A percentile compares a stretch with the other conserved stretches of the same genome.
Evolutionary conservation across 257 asterid genomes (phyloP).

Genomic region (Striga asiatica): DNA sequence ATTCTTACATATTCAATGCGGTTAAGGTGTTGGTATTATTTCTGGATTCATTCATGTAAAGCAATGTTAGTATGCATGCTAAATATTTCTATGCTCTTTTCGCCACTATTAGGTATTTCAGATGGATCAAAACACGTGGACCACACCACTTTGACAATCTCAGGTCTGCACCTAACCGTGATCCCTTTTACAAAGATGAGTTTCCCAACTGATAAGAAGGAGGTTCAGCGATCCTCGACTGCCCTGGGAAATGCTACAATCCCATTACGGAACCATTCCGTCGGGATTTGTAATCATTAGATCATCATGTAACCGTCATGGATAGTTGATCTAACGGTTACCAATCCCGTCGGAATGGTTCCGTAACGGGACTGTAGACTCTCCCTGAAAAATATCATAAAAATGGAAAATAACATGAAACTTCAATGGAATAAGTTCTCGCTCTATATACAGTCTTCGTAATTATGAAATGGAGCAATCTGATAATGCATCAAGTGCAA

Average conservation of each 20-base stretch:
- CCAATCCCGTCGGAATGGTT: too few relatives aligned
- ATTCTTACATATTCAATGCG: conserved; percentile 4
- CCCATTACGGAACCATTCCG: too few relatives aligned
- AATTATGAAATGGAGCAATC: too few relatives aligned
- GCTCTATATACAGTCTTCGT: too few relatives aligned
- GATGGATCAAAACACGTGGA: conserved; percentile 61
- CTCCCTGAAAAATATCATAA: too few relatives aligned
- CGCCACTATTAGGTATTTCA: conserved; percentile 40
- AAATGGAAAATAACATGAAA: too few relatives aligned
- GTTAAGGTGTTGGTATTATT: conserved; percentile 7
- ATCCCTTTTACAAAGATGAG: conserved; percentile 84
- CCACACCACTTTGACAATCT: conserved; percentile 72
- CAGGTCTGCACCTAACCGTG: conserved; percentile 82
- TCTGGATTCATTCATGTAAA: conserved; percentile 11
- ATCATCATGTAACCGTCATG: too few relatives aligned
- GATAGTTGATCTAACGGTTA: too few relatives aligned
- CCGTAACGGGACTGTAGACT: too few relatives aligned
- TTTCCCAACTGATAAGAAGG: conserved; percentile 95
- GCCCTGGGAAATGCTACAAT: conserved; percentile 96
- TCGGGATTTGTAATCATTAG: too few relatives aligned
- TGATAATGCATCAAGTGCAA: too few relatives aligned
- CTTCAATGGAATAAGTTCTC: too few relatives aligned
- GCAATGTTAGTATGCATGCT: conserved; percentile 2
- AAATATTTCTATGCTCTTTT: conserved; percentile 8
- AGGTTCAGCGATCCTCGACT: conserved; percentile 84